Percentiles rank a stretch among this genome's conserved stretches.
Evolutionary conservation across 768 basidiomycete species (phyloP).

Genomic region (Macrolepiota fuliginosa): DNA sequence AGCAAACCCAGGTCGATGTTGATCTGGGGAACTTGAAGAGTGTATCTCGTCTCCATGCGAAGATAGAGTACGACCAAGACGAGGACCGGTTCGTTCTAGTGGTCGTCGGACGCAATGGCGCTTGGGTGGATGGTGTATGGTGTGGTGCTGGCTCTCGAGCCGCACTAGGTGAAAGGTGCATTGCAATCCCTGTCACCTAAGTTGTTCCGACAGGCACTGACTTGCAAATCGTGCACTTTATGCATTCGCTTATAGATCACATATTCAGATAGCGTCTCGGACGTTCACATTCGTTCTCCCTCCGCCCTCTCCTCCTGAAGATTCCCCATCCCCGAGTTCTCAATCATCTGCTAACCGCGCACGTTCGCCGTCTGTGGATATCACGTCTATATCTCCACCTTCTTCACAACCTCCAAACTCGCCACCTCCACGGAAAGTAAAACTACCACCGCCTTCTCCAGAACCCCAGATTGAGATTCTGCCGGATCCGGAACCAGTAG

Average conservation of each 20-base stretch:
- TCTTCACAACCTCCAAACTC: slow-evolving; percentile 79
- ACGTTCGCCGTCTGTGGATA: slow-evolving; percentile 80
- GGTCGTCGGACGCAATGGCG: slow-evolving; percentile 95
- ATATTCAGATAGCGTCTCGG: slow-evolving; percentile 95
- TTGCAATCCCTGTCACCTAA: slow-evolving; percentile 14
- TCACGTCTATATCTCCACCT: slow-evolving; percentile 79
- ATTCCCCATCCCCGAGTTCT: slow-evolving; percentile 79
- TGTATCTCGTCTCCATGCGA: slow-evolving; percentile 95
- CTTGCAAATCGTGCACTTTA: neutral
- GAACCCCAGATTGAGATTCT: slow-evolving; percentile 39
- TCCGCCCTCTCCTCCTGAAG: slow-evolving; percentile 76
- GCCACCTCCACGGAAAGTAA: slow-evolving; percentile 53
- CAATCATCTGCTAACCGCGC: slow-evolving; percentile 63
- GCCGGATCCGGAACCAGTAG: slow-evolving; percentile 31
- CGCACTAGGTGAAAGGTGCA: slow-evolving; percentile 79
- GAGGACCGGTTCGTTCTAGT: slow-evolving; percentile 85
- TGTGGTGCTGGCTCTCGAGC: slow-evolving; percentile 83
- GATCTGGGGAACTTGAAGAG: slow-evolving; percentile 97
- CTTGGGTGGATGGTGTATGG: slow-evolving; percentile 99
- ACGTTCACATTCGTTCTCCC: slow-evolving; percentile 97
- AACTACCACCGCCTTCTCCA: slow-evolving; percentile 41
- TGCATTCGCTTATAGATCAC: slow-evolving; percentile 57
- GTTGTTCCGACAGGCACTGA: slow-evolving; percentile 1
- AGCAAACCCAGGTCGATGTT: slow-evolving; percentile 66
- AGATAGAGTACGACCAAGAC: slow-evolving; percentile 91